phyloP scores from a whole-genome alignment of 75 land plant genomes.

The Adiantum capillusveneris region DNA sequence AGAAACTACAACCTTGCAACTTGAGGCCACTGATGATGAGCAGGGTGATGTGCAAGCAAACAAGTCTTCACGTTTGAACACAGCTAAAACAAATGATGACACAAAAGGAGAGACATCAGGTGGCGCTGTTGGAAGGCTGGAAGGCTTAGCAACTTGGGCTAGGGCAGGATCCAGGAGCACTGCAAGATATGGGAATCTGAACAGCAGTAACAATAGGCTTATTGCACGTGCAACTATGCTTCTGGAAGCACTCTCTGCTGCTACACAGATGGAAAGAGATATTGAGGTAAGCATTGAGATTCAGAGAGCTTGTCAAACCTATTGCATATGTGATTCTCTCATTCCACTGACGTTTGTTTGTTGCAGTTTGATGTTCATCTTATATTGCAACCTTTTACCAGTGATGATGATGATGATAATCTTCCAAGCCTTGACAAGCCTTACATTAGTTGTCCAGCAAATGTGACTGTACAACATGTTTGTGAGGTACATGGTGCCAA shows the following conservation, averaged over 20 bases:
- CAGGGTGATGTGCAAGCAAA: conserved; percentile 8
- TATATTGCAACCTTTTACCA: conserved; percentile 40
- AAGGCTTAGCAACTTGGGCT: conserved; percentile 15
- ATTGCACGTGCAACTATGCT: conserved; percentile 16
- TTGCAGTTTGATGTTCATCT: conserved; percentile 47
- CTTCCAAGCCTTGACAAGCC: conserved; percentile 49
- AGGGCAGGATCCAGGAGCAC: conserved; percentile 15
- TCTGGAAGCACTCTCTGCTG: conserved; percentile 8
- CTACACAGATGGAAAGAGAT: background rate
- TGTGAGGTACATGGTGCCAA: conserved; percentile 4
- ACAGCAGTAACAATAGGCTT: conserved; percentile 6
- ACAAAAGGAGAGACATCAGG: conserved; percentile 6
- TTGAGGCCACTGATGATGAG: conserved; percentile 3
- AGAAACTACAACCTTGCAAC: background rate
- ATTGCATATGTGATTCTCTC: too few species aligned
- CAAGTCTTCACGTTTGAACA: background rate
- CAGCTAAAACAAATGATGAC: conserved; percentile 4
- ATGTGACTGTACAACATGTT: conserved; percentile 20
- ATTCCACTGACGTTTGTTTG: background rate
- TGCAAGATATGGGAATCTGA: conserved; percentile 6
- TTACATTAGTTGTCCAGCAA: conserved; percentile 55
- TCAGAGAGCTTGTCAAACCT: too few species aligned
- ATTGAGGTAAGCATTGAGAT: conserved; percentile 4
- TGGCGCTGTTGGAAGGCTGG: conserved; percentile 7
- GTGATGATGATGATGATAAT: conserved; percentile 23